Conservation (phyloP, 352 stramenopile genomes). For the Globisporangium middletonii region DNA sequence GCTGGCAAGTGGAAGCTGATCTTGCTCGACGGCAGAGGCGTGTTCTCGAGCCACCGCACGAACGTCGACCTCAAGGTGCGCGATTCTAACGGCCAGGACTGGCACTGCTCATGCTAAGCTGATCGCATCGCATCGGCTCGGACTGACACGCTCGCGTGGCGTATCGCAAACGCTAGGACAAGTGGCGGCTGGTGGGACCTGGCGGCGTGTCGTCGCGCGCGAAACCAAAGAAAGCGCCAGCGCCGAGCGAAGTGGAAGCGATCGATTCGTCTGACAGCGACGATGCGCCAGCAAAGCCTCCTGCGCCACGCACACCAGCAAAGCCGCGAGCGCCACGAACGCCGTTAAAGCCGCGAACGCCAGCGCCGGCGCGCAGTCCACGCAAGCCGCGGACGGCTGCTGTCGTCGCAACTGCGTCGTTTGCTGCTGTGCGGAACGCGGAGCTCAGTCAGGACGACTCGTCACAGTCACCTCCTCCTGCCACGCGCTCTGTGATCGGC, state of each 20-base stretch:
- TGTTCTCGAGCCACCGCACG: conserved; percentile 44
- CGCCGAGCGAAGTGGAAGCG: background rate
- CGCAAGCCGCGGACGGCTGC: background rate
- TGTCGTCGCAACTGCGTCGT: conserved; percentile 2
- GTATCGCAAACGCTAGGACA: conserved; percentile 21
- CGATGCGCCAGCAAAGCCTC: background rate
- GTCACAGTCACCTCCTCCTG: background rate
- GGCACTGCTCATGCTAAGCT: background rate
- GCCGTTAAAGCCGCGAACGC: too few species aligned
- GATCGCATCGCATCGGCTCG: background rate
- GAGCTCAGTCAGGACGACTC: conserved; percentile 3
- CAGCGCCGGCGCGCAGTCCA: too few species aligned
- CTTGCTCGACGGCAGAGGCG: conserved; percentile 19
- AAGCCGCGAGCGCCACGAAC: too few species aligned
- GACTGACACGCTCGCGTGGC: background rate
- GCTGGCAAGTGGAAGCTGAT: conserved; percentile 45
- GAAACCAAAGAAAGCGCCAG: background rate
- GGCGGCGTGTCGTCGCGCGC: background rate
- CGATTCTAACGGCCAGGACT: background rate
- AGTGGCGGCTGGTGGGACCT: conserved; percentile 35
- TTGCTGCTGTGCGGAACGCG: conserved; percentile 4
- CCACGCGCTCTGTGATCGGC: too few species aligned
- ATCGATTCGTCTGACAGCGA: conserved; percentile 4
- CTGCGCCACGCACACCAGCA: background rate
- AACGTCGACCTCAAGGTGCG: conserved; percentile 65